Percentiles rank a stretch among this genome's conserved stretches.
phyloP scores from a whole-genome alignment of 805 yeast species.

The Metschnikowia matae region DNA sequence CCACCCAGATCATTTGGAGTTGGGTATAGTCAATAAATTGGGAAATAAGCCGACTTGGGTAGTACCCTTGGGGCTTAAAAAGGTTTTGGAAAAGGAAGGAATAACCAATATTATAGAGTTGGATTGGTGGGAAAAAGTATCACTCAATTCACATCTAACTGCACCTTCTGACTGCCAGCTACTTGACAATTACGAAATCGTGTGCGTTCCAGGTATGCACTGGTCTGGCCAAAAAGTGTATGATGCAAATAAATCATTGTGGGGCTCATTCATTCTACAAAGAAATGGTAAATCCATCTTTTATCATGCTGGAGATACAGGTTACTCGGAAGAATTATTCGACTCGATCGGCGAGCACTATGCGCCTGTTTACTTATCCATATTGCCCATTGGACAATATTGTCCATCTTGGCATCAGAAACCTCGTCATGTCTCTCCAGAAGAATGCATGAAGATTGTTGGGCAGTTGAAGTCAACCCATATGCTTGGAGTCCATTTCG shows the following conservation, averaged over 20 bases:
- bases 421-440: conserved; percentile 83
- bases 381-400: conserved; percentile 92
- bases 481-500: conserved; percentile 93
- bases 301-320: conserved; percentile 95
- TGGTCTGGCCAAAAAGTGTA: conserved; percentile 88
- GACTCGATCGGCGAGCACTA: conserved; percentile 56
- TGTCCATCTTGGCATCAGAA: conserved; percentile 92
- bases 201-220: conserved; percentile 93
- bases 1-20: conserved; percentile 92
- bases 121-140: conserved; percentile 82
- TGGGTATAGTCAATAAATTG: conserved; percentile 45
- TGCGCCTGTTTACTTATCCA: conserved; percentile 57
- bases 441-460: conserved; percentile 68
- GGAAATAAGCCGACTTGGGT: conserved; percentile 73
- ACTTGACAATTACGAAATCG: conserved; percentile 63
- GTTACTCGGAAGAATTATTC: conserved; percentile 75
- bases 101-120: conserved; percentile 64
- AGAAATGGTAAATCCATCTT: conserved; percentile 66
- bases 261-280: conserved; percentile 82
- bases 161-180: conserved; percentile 16
- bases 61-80: conserved; percentile 77
- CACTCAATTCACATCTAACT: conserved; percentile 37
- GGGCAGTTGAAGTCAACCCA: conserved; percentile 54
- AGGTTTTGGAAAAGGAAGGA: conserved; percentile 55
- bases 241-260: conserved; percentile 76